phyloP scores from a whole-genome alignment of 2,329 filamentous ascomycete species.

The Geosmithia morbida region DNA sequence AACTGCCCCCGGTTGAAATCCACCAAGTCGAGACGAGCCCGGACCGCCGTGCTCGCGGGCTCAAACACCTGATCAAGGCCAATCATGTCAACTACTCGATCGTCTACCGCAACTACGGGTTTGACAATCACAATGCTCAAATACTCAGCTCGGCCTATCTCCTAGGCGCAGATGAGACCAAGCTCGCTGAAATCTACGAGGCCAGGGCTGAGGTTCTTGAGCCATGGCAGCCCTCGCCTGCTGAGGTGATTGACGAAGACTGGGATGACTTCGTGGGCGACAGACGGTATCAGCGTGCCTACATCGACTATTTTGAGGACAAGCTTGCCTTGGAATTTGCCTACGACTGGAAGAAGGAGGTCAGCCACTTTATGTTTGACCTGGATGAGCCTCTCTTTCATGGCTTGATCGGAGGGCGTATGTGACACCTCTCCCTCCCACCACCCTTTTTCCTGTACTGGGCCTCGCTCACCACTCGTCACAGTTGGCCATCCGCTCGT shows the following conservation, averaged over 20 bases:
- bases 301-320: conserved; percentile 92
- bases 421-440: conserved; percentile 15
- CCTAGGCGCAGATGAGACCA: conserved; percentile 57
- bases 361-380: conserved; percentile 62
- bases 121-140: conserved; percentile 75
- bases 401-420: conserved; percentile 65
- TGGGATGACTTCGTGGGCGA: conserved; percentile 79
- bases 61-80: conserved; percentile 82
- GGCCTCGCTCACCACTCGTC: conserved; percentile 4
- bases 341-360: conserved; percentile 74
- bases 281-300: conserved; percentile 72
- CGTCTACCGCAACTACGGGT: conserved; percentile 58
- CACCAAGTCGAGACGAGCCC: conserved; percentile 68
- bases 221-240: conserved; percentile 70
- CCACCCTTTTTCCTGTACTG: not conserved
- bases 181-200: conserved; percentile 74
- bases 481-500: conserved; percentile 84
- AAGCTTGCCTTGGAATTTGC: conserved; percentile 56
- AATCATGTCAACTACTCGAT: conserved; percentile 88
- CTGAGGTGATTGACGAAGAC: conserved; percentile 68
- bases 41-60: conserved; percentile 64
- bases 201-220: conserved; percentile 56
- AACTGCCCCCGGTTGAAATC: conserved; percentile 54
- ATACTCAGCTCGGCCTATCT: conserved; percentile 76
- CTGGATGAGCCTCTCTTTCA: conserved; percentile 69